These are phyloP conservation scores for Dactylellina drechsleri DNA, from an alignment of 2,329 filamentous ascomycete genomes.

Conservation along the genomic window DNA sequence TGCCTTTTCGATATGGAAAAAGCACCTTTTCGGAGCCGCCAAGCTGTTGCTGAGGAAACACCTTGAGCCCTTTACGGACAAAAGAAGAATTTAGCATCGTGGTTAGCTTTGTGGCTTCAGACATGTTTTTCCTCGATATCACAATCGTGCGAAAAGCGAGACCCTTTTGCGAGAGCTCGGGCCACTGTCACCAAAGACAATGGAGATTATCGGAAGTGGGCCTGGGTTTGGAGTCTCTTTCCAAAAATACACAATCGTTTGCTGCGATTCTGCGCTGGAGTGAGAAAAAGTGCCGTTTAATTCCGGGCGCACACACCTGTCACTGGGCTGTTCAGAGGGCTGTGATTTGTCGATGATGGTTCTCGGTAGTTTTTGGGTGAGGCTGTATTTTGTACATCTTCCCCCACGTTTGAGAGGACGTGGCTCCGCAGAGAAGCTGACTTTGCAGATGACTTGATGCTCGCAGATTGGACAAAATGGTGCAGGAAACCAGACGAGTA, in stretches of 20 bases:
- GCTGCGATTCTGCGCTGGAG: slow-evolving; percentile 5
- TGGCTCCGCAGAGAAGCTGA: slow-evolving; percentile 13
- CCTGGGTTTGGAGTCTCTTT: slow-evolving; percentile 20
- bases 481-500: neutral
- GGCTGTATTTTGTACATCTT: neutral
- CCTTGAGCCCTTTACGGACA: neutral
- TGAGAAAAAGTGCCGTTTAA: slow-evolving; percentile 40
- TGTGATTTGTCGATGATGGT: slow-evolving; percentile 34
- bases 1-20: slow-evolving; percentile 10
- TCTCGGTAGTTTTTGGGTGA: slow-evolving; percentile 46
- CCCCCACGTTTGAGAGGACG: slow-evolving; percentile 39
- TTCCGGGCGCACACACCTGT: slow-evolving; percentile 32
- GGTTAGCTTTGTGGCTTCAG: slow-evolving; percentile 6
- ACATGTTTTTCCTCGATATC: neutral
- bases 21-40: slow-evolving; percentile 22
- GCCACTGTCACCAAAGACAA: slow-evolving; percentile 3
- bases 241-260: slow-evolving; percentile 36
- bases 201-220: slow-evolving; percentile 23
- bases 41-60: slow-evolving; percentile 49
- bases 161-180: slow-evolving; percentile 24
- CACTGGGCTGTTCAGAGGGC: slow-evolving; percentile 38
- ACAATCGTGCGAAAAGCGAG: neutral
- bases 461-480: neutral
- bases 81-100: slow-evolving; percentile 2
- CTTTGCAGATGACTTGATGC: slow-evolving; percentile 8